phyloP scores from a whole-genome alignment of 441 rosid genomes.

The Cnidoscolus chayamansa region DNA sequence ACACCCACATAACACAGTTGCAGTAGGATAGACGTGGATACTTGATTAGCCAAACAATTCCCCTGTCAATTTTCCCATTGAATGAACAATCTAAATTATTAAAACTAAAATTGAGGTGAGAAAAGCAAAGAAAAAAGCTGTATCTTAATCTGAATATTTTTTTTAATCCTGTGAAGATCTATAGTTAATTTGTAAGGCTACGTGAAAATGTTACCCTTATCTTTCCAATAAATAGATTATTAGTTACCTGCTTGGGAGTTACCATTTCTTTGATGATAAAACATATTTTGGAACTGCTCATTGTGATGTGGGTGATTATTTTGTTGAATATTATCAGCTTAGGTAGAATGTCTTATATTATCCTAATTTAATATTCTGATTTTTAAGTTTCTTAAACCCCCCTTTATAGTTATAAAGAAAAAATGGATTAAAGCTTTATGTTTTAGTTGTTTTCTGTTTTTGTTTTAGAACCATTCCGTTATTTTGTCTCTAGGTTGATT shows the following conservation, averaged over 20 bases:
- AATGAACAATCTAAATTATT: background rate
- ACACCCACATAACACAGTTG: too few species aligned
- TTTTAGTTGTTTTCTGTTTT: background rate
- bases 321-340: slow-evolving; percentile 11
- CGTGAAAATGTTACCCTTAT: background rate
- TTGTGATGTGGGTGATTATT: background rate
- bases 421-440: background rate
- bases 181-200: background rate
- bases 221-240: background rate
- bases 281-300: background rate
- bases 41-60: too few species aligned
- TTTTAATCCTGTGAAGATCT: background rate
- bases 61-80: background rate
- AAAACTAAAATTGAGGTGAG: background rate
- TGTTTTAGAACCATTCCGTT: background rate
- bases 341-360: background rate
- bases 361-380: background rate
- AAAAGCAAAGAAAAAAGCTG: background rate
- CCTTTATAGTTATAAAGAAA: background rate
- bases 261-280: background rate
- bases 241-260: slow-evolving; percentile 2
- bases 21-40: too few species aligned
- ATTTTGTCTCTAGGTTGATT: background rate
- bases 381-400: background rate
- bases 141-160: background rate